Evolutionary conservation across 1,139 yeast genomes (phyloP).

Genomic region (Debaryomyces singareniensis): DNA sequence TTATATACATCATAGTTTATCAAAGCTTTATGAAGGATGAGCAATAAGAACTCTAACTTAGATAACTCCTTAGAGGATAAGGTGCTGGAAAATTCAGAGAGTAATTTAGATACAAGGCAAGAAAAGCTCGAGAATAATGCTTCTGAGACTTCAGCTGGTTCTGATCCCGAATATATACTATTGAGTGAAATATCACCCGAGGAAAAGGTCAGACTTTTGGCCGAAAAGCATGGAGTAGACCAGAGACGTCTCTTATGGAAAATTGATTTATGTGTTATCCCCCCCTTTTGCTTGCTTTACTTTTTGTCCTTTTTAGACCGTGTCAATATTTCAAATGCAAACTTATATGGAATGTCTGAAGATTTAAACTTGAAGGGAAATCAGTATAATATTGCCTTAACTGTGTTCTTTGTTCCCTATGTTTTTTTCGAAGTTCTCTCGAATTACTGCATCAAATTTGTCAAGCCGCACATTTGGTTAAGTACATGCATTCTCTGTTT

Average conservation of each 20-base stretch:
- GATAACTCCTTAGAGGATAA: too few species aligned
- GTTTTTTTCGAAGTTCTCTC: constrained; percentile 62
- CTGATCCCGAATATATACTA: too few species aligned
- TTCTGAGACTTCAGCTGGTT: too few species aligned
- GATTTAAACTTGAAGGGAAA: constrained; percentile 48
- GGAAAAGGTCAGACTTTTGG: constrained; percentile 21
- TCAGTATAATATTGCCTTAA: constrained; percentile 58
- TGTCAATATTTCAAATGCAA: constrained; percentile 71
- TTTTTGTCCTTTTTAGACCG: constrained; percentile 66
- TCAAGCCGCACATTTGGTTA: constrained; percentile 64
- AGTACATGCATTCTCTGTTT: constrained; percentile 49
- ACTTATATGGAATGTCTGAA: constrained; percentile 53
- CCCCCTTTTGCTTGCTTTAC: constrained; percentile 64
- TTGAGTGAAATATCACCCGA: constrained; percentile 8
- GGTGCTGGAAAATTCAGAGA: too few species aligned
- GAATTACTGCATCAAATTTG: constrained; percentile 52
- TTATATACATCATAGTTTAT: too few species aligned
- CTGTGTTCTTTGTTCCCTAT: constrained; percentile 71
- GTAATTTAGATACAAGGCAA: too few species aligned
- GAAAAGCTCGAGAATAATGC: too few species aligned
- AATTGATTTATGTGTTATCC: constrained; percentile 59
- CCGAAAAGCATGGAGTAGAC: constrained; percentile 27
- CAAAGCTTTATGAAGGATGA: not conserved
- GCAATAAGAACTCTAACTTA: not conserved
- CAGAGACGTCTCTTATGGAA: constrained; percentile 53